Percentiles rank a stretch among this genome's conserved stretches.
phyloP scores from a whole-genome alignment of 2,329 filamentous ascomycete species.

The Paecilomyces variotii region DNA sequence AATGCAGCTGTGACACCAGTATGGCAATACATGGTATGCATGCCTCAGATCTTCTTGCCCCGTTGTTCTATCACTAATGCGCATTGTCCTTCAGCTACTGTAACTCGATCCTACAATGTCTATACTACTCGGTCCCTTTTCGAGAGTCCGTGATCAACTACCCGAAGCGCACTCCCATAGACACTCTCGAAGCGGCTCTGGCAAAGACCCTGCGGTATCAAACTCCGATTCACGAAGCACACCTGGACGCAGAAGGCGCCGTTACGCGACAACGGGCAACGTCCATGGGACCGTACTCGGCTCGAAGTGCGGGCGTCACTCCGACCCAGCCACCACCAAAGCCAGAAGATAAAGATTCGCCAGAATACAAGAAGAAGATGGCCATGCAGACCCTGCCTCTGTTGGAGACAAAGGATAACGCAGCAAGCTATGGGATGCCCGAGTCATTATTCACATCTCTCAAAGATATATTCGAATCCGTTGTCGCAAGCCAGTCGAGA shows the following conservation, averaged over 20 bases:
- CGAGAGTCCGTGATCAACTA: slow-evolving; percentile 92
- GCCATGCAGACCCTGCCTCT: slow-evolving; percentile 83
- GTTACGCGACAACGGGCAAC: slow-evolving; percentile 38
- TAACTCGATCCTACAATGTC: slow-evolving; percentile 94
- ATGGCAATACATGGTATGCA: slow-evolving; percentile 92
- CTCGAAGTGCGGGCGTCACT: slow-evolving; percentile 45
- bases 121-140: slow-evolving; percentile 92
- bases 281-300: slow-evolving; percentile 19
- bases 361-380: slow-evolving; percentile 97
- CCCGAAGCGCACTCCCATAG: slow-evolving; percentile 62
- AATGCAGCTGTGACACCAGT: slow-evolving; percentile 47
- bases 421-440: slow-evolving; percentile 77
- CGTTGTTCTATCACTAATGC: slow-evolving; percentile 4
- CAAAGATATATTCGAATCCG: slow-evolving; percentile 90
- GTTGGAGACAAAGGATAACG: slow-evolving; percentile 76
- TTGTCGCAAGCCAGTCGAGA: slow-evolving; percentile 71
- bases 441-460: slow-evolving; percentile 91
- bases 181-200: slow-evolving; percentile 55
- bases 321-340: slow-evolving; percentile 51
- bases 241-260: slow-evolving; percentile 42
- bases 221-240: slow-evolving; percentile 47
- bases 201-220: slow-evolving; percentile 46
- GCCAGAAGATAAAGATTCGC: slow-evolving; percentile 89
- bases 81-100: slow-evolving; percentile 61
- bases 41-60: background rate